Evolutionary conservation across 306 rosid genomes (phyloP).

Genomic region (Styphnolobium japonicum): DNA sequence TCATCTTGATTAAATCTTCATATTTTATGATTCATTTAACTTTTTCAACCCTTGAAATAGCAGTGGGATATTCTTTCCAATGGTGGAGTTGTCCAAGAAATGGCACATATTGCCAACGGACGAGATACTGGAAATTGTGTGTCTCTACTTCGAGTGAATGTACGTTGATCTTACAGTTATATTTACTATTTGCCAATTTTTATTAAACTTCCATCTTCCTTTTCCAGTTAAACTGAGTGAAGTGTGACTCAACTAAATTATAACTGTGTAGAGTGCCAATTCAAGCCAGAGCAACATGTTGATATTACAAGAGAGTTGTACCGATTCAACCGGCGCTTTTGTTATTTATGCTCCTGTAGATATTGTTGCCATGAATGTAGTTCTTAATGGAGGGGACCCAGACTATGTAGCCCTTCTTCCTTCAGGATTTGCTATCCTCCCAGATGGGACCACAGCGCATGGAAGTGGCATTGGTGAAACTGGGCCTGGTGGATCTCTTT

Average conservation of each 20-base stretch:
- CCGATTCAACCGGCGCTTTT: slow-evolving; percentile 71
- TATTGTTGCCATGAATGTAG: slow-evolving; percentile 84
- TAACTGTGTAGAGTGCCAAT: slow-evolving; percentile 67
- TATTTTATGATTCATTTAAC: not conserved
- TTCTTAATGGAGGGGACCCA: slow-evolving; percentile 90
- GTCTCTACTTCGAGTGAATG: slow-evolving; percentile 85
- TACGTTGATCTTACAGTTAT: slow-evolving; percentile 23
- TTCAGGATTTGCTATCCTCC: slow-evolving; percentile 95
- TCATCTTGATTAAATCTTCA: not conserved
- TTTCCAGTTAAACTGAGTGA: not conserved
- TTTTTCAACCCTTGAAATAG: not conserved
- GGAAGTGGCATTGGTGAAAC: slow-evolving; percentile 43
- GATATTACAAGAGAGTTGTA: slow-evolving; percentile 89
- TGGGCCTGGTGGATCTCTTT: slow-evolving; percentile 72
- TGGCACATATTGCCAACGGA: slow-evolving; percentile 97
- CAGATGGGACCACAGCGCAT: slow-evolving; percentile 54
- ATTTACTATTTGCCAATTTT: not conserved
- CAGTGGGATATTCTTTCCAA: slow-evolving; percentile 99
- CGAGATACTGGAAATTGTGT: slow-evolving; percentile 87
- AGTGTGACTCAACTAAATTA: not conserved
- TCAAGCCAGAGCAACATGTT: slow-evolving; percentile 99
- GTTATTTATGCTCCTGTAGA: slow-evolving; percentile 95
- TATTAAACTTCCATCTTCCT: not conserved
- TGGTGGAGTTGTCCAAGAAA: slow-evolving; percentile 91
- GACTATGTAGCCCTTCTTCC: slow-evolving; percentile 95